Evolutionary conservation across 2,329 filamentous ascomycete genomes (phyloP).

Genomic region (Fusarium illudens): DNA sequence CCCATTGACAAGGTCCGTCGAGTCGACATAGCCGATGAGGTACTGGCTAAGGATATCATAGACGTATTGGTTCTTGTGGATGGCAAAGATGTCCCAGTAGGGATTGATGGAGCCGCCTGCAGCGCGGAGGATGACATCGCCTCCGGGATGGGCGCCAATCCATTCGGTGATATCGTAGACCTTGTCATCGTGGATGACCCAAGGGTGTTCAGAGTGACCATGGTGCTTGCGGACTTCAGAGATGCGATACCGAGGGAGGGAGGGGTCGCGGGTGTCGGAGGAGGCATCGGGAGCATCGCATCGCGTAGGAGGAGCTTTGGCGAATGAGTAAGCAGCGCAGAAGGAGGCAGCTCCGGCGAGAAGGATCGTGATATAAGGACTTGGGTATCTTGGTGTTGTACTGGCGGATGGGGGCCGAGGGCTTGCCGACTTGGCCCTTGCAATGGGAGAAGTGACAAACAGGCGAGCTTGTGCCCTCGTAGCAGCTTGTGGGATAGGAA

Average conservation of each 20-base stretch:
- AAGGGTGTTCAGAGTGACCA: constrained; percentile 62
- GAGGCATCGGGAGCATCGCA: constrained; percentile 26
- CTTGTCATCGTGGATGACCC: constrained; percentile 70
- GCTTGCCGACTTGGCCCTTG: constrained; percentile 1
- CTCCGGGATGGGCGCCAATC: constrained; percentile 71
- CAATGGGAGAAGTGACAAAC: constrained; percentile 2
- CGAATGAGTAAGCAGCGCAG: constrained; percentile 28
- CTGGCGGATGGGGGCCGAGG: background rate
- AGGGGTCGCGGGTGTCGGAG: constrained; percentile 48
- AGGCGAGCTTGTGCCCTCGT: constrained; percentile 23
- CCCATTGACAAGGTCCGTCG: constrained; percentile 66
- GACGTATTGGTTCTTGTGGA: constrained; percentile 72
- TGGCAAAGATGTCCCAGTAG: constrained; percentile 76
- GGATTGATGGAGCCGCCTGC: constrained; percentile 71
- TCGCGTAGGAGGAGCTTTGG: constrained; percentile 26
- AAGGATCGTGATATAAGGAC: constrained; percentile 5
- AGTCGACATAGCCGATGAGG: constrained; percentile 68
- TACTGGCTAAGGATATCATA: constrained; percentile 72
- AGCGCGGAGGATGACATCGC: constrained; percentile 72
- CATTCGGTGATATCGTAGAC: constrained; percentile 78
- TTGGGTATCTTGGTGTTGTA: constrained; percentile 9
- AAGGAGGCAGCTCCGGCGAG: constrained; percentile 32
- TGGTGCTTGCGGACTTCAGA: constrained; percentile 62
- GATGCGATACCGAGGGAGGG: constrained; percentile 59
- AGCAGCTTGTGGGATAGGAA: constrained; percentile 8